Evolutionary conservation across 2,329 filamentous ascomycete species (phyloP), one percentile per base, ranked within the genome.

Genomic region (Aspergillus felis): DNA sequence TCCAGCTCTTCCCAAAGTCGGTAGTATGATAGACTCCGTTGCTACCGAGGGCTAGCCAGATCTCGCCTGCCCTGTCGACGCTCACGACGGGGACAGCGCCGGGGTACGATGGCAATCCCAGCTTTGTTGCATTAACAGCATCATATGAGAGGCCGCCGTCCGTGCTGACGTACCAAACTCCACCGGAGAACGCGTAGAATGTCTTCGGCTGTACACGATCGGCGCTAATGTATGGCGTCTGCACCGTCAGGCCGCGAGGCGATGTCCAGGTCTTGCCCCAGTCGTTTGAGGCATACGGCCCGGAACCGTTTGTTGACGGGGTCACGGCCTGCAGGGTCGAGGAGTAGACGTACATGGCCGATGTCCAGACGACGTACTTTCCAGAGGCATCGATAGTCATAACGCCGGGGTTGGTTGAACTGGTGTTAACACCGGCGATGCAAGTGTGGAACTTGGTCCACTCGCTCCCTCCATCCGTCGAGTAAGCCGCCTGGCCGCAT

Each of bases 321-420:
- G 49, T 55, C 14, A 51, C 48, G 9, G 48, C 35, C 50, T 61
- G 57, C 29, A 61, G 29, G 4, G 54, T 56, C 14, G 51, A 5
- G 22, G 42, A 57, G 46, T 57, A 50, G 12, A 55, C 44, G 24
- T 32, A 50, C 54, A 57, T 56, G 7, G 59, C 59, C 0, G 59
- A 59, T 10, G 59, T 54, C 59, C 59, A 61, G 32, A 61, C 59
- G 25, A 59, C 53, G 51, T 57, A 46, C 32, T 59, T 54, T 2
- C 59, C 59, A 7, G 59, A 61, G 28, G 59, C 59, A 22, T 61
- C 59, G n/a, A 61, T 51, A 5, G 59, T 47, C 9, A 61, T 55
- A 14, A 54, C 51, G 28, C 59, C 59, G 5, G 57, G 56, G 38
- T 61, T 61, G 2, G 51, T n/a, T 4, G 46, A 32, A 42, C 52